These are phyloP conservation scores for Stachybotrys echinatus DNA, from an alignment of 2,329 filamentous ascomycete genomes.

Conservation along the genomic window DNA sequence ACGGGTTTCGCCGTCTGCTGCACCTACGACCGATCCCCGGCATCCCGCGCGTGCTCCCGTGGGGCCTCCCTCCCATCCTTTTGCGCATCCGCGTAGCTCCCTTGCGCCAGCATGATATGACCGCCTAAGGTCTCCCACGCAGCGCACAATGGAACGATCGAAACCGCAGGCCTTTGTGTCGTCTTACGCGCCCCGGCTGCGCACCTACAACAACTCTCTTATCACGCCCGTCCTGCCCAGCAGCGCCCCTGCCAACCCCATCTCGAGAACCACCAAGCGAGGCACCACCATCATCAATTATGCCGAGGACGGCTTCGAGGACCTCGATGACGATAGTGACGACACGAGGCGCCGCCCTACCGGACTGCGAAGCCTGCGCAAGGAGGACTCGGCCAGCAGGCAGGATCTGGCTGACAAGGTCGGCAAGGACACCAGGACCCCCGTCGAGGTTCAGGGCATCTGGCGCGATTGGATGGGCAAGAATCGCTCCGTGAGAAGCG, in stretches of 20 bases:
- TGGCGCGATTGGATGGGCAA: conserved; percentile 96
- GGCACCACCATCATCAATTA: conserved; percentile 97
- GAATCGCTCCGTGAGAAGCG: conserved; percentile 47
- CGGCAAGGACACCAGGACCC: conserved; percentile 73
- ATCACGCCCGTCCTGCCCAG: conserved; percentile 78
- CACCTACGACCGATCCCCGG: too few relatives aligned
- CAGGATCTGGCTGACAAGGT: conserved; percentile 67
- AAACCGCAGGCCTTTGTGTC: conserved; percentile 83
- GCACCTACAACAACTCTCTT: conserved; percentile 86
- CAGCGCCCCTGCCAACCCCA: conserved; percentile 57
- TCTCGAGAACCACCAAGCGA: conserved; percentile 87
- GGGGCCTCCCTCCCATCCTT: conserved; percentile 1
- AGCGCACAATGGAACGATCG: conserved; percentile 41
- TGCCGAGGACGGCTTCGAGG: conserved; percentile 91
- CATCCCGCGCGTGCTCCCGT: too few relatives aligned
- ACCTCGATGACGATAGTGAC: conserved; percentile 67
- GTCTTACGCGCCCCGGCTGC: conserved; percentile 84
- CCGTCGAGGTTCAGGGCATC: conserved; percentile 82
- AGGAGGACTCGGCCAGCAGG: conserved; percentile 63
- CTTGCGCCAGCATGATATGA: conserved; percentile 24
- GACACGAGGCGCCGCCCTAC: conserved; percentile 74
- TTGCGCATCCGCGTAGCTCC: conserved; percentile 8
- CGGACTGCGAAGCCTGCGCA: conserved; percentile 74
- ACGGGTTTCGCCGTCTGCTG: too few relatives aligned
- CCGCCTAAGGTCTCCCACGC: conserved; percentile 13